A percentile compares a stretch with the other conserved stretches of the same genome.
phyloP scores from a whole-genome alignment of 352 stramenopile genomes.

The Pythium aristosporum region DNA sequence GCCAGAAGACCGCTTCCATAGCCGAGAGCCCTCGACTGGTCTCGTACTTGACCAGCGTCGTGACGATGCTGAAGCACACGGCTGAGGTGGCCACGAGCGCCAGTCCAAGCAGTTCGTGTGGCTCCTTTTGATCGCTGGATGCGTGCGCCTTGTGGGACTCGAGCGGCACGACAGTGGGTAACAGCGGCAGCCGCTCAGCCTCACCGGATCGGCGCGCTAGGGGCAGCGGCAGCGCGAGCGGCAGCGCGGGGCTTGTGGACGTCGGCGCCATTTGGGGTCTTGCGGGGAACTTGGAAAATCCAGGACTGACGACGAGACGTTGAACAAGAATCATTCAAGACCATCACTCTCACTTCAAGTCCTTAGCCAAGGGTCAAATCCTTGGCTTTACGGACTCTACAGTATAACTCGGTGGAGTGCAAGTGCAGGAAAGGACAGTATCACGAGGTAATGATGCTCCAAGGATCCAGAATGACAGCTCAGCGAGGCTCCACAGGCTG shows the following conservation, averaged over 20 bases:
- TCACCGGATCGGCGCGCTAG: neutral
- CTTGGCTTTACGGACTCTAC: neutral
- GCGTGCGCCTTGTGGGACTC: neutral
- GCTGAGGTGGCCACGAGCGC: conserved; percentile 46
- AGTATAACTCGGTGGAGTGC: neutral
- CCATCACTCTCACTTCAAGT: neutral
- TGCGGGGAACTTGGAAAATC: neutral
- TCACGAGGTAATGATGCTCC: neutral
- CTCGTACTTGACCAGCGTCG: conserved; percentile 54
- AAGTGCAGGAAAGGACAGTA: neutral
- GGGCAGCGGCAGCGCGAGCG: neutral
- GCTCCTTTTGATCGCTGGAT: neutral
- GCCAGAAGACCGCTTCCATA: conserved; percentile 63
- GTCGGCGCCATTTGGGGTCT: conserved; percentile 3
- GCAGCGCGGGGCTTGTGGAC: neutral
- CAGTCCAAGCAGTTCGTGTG: conserved; percentile 29
- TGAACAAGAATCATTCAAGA: neutral
- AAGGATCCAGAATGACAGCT: neutral
- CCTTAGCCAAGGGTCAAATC: neutral
- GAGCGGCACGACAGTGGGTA: conserved; percentile 7
- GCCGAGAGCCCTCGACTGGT: conserved; percentile 40
- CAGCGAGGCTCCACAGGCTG: too few species aligned
- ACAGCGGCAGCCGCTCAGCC: conserved; percentile 8
- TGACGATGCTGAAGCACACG: conserved; percentile 58
- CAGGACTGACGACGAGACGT: neutral